phyloP scores from a whole-genome alignment of 441 rosid genomes.

The Mallotus repandus region DNA sequence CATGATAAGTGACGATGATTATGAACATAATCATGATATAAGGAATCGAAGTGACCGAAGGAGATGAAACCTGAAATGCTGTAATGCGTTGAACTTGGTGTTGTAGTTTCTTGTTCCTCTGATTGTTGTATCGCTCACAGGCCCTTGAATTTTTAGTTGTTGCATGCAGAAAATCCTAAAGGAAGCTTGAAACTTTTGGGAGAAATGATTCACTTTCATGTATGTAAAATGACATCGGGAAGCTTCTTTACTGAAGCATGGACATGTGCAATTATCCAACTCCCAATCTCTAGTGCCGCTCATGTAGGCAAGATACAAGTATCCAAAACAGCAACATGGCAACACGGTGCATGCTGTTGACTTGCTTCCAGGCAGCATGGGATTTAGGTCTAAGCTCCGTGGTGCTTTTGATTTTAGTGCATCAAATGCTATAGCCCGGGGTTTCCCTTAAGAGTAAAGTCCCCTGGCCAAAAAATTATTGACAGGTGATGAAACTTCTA shows the following conservation, averaged over 20 bases:
- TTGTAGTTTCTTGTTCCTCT: not conserved
- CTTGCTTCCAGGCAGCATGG: no score
- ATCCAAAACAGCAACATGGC: not conserved
- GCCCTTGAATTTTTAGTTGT: not conserved
- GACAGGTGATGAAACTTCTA: no score
- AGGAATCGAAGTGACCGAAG: slow-evolving; percentile 31
- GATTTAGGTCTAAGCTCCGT: no score
- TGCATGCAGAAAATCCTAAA: not conserved
- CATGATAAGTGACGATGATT: slow-evolving; percentile 17
- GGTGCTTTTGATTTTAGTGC: no score
- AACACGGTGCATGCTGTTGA: no score
- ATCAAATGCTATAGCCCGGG: no score
- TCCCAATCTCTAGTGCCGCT: no score
- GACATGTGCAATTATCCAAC: no score
- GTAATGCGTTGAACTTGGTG: not conserved
- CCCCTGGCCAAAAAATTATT: no score
- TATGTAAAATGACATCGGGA: not conserved
- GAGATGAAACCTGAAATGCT: slow-evolving; percentile 16
- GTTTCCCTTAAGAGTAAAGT: no score
- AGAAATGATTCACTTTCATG: no score
- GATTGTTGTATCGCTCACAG: not conserved
- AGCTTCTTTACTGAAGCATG: not conserved
- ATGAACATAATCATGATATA: slow-evolving; percentile 23
- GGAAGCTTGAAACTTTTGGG: not conserved
- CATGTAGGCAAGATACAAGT: no score